phyloP scores from a whole-genome alignment of 768 basidiomycete genomes.

The Lactarius tabidus region DNA sequence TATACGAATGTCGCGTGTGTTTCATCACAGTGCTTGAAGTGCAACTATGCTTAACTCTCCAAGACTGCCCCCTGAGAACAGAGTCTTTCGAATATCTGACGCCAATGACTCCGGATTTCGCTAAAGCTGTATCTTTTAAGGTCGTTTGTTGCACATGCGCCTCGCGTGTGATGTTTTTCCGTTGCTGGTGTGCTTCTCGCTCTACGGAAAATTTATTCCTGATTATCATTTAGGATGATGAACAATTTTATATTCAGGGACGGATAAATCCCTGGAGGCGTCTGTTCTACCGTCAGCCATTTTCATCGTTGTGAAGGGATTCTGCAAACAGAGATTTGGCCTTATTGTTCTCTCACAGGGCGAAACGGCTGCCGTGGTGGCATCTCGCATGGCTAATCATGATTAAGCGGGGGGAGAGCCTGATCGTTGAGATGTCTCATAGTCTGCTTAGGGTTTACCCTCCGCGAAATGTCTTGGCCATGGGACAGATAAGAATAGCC shows the following conservation, averaged over 20 bases:
- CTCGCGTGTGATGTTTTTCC: background rate
- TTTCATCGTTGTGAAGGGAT: background rate
- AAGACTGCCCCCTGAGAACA: background rate
- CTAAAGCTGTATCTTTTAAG: background rate
- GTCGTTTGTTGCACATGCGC: background rate
- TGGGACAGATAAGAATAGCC: background rate
- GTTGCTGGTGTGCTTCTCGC: background rate
- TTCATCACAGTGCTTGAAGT: background rate
- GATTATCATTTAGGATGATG: background rate
- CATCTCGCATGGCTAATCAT: background rate
- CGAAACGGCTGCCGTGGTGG: background rate
- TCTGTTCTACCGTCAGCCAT: background rate
- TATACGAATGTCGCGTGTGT: background rate
- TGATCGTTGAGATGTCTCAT: background rate
- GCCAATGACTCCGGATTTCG: background rate
- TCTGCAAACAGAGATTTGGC: background rate
- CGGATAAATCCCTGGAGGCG: background rate
- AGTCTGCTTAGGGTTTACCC: background rate
- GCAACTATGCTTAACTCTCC: background rate
- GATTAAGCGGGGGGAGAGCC: background rate
- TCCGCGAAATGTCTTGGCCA: background rate
- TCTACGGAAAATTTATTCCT: background rate
- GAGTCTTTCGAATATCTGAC: background rate
- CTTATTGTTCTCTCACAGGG: background rate
- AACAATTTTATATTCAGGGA: background rate